Evolutionary conservation across 371 early-diverging fungal species (phyloP), one percentile per base, ranked within the genome.

Genomic region (Mucor plumbeus): DNA sequence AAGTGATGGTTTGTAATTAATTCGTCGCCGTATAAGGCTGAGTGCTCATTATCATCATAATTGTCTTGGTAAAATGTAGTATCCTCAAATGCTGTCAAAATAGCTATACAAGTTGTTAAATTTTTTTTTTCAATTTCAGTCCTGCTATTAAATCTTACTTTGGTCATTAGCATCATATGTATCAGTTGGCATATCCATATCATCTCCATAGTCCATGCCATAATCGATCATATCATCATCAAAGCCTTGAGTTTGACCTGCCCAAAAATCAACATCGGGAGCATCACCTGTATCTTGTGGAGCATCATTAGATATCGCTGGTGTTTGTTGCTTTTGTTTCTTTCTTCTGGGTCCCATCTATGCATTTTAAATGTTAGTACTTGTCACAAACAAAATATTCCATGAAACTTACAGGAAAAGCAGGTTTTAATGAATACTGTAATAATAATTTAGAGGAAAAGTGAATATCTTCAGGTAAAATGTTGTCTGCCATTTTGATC

Each of bases 401-500:
- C 13, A 2, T 26, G 38, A 39, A 17, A 80, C 78, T 74, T 80
- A 83, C 92, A 72, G 85, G 88, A 64, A 85, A 85, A 26, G 76
- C 72, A 8, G 96, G 95, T 72, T 95, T 97, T 47, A 91, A 69
- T 73, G 96, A 93, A 59, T 95, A 85, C 60, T 84, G 82, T 57
- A 94, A 76, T 58, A 97, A 78, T 58, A 91, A 89, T 65, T 90
- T 87, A 0, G 94, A 92, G 38, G 94, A 89, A 75, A 94, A 96
- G 63, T 94, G 92, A 63, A 92, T 84, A 75, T 97, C 97, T 41
- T 92, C 92, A 7, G 96, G 97, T 36, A 98, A 82, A 40, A 91
- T 71, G 67, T 91, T 81, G 66, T 79, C 73, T 69, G 80, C 39
- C 66, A 79, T 59, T 64, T 82, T 76, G 65, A 76, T 31, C 36